Conservation (phyloP, 2,329 filamentous ascomycete genomes). For the Calonectria ilicicola region DNA sequence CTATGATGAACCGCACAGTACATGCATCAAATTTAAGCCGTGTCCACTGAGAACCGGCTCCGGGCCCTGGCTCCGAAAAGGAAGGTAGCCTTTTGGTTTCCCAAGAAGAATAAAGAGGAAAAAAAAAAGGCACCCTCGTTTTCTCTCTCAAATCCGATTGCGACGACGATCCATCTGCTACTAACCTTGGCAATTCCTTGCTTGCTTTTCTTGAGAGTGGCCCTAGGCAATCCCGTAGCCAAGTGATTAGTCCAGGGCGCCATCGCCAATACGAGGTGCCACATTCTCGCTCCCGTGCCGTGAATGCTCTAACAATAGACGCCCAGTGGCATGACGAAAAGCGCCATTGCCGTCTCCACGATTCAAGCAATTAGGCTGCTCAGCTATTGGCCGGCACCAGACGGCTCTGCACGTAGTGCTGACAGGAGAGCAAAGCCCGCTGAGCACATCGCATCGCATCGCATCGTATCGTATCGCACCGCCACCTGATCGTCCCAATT, state of each 20-base stretch:
- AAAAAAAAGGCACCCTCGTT: no score
- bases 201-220: no score
- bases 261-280: slow-evolving; percentile 10
- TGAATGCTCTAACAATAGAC: slow-evolving; percentile 1
- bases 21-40: not conserved
- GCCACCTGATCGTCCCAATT: slow-evolving; percentile 4
- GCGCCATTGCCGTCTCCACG: not conserved
- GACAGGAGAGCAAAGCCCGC: slow-evolving; percentile 4
- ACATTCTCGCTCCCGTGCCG: slow-evolving; percentile 3
- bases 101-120: not conserved
- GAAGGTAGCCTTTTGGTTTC: not conserved
- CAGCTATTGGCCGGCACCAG: not conserved
- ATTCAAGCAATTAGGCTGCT: not conserved
- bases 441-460: not conserved
- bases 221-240: not conserved
- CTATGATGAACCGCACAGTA: not conserved
- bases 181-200: not conserved
- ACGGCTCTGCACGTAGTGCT: slow-evolving; percentile 3
- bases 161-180: not conserved
- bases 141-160: not conserved
- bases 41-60: not conserved
- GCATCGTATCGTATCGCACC: not conserved
- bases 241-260: not conserved
- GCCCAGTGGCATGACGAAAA: not conserved
- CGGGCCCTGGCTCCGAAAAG: not conserved